Evolutionary conservation across 352 stramenopile species (phyloP).

Genomic region (Phytophthora constricta): DNA sequence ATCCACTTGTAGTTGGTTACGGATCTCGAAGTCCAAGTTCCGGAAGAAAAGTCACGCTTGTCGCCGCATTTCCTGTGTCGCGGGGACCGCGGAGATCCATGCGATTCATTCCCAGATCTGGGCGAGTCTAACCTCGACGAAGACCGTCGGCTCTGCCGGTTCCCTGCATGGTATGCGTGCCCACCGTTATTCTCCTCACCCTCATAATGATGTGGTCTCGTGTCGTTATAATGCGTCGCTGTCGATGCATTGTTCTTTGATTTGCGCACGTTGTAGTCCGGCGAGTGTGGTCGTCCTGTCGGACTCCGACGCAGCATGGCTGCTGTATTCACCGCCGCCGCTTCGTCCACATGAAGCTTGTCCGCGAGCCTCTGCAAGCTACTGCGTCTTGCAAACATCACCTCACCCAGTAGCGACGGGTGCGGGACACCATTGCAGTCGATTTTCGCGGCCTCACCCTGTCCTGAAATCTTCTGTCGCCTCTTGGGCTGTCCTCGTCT

Average conservation of each 20-base stretch:
- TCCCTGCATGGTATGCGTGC: conserved; percentile 20
- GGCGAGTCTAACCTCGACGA: conserved; percentile 31
- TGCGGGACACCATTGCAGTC: conserved; percentile 36
- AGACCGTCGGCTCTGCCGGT: conserved; percentile 19
- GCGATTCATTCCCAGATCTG: conserved; percentile 3
- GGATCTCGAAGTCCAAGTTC: conserved; percentile 71
- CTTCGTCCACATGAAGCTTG: conserved; percentile 46
- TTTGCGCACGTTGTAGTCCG: conserved; percentile 26
- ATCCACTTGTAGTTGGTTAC: conserved; percentile 75
- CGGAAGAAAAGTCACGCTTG: conserved; percentile 89
- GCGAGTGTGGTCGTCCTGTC: background rate
- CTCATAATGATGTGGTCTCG: conserved; percentile 26
- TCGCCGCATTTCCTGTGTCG: conserved; percentile 65
- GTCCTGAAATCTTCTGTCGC: conserved; percentile 28
- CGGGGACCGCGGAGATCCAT: conserved; percentile 14
- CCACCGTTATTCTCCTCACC: conserved; percentile 30
- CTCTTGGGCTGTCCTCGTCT: conserved; percentile 38
- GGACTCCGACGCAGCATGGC: conserved; percentile 10
- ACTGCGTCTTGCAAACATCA: conserved; percentile 48
- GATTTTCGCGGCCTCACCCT: conserved; percentile 13
- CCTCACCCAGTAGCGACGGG: conserved; percentile 41
- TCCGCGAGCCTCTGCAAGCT: conserved; percentile 68
- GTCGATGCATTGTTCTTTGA: conserved; percentile 24
- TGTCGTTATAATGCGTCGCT: conserved; percentile 14
- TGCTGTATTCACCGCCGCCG: conserved; percentile 18